These are phyloP conservation scores for Pelargonium cotyledonis DNA, from an alignment of 441 rosid genomes.

Conservation along the genomic window DNA sequence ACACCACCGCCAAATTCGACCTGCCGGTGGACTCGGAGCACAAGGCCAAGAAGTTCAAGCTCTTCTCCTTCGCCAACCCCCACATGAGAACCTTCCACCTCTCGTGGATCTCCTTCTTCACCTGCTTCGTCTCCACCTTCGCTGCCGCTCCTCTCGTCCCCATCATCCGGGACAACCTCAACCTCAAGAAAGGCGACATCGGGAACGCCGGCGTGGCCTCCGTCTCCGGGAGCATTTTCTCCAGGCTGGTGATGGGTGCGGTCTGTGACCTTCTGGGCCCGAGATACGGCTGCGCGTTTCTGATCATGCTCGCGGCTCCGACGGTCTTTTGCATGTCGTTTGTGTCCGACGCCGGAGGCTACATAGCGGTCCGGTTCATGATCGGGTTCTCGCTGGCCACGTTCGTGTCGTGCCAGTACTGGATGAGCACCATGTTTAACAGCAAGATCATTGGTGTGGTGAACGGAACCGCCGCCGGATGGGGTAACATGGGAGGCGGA, in stretches of 20 bases:
- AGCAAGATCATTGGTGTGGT: conserved; percentile 15
- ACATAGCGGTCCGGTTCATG: conserved; percentile 38
- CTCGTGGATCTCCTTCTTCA: conserved; percentile 45
- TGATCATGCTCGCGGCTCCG: conserved; percentile 33
- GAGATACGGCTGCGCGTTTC: conserved; percentile 34
- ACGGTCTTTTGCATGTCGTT: conserved; percentile 37
- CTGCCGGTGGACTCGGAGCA: conserved; percentile 40
- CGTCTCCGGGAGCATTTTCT: conserved; percentile 38
- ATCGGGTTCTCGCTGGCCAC: conserved; percentile 39
- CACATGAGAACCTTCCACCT: conserved; percentile 42
- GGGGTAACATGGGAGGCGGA: conserved; percentile 21
- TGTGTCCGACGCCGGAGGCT: conserved; percentile 31
- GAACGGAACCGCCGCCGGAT: conserved; percentile 18
- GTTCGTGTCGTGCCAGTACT: conserved; percentile 38
- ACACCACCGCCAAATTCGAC: conserved; percentile 28
- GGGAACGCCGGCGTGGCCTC: conserved; percentile 45
- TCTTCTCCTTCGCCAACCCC: conserved; percentile 36
- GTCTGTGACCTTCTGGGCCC: conserved; percentile 41
- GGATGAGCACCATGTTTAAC: conserved; percentile 30
- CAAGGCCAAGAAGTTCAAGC: conserved; percentile 36
- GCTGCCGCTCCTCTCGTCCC: conserved; percentile 46
- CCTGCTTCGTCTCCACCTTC: conserved; percentile 43
- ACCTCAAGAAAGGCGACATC: conserved; percentile 31
- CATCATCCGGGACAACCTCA: conserved; percentile 37
- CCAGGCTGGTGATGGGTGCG: conserved; percentile 41